phyloP scores from a whole-genome alignment of 176 grass and related monocot species.

The Paspalum vaginatum region DNA sequence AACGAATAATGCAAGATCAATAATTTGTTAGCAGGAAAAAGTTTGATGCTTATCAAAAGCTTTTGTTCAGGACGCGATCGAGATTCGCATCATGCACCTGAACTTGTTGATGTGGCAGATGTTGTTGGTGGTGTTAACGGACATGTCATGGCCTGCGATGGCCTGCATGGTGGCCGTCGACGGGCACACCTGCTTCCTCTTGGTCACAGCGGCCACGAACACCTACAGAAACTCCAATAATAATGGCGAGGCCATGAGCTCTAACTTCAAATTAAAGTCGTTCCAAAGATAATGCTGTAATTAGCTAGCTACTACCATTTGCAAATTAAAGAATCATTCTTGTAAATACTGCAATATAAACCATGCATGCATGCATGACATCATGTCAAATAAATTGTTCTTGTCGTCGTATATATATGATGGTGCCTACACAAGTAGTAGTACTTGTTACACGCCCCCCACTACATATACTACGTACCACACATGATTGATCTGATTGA shows the following conservation, averaged over 20 bases:
- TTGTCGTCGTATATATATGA: background rate
- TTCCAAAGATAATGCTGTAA: too few species aligned
- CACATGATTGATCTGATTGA: constrained; percentile 30
- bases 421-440: background rate
- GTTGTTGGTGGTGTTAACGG: constrained; percentile 33
- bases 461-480: background rate
- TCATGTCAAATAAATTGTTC: background rate
- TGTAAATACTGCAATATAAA: background rate
- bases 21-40: too few species aligned
- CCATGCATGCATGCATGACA: too few species aligned
- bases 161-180: constrained; percentile 37
- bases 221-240: constrained; percentile 39
- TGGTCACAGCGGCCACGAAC: constrained; percentile 68
- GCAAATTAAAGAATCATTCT: background rate
- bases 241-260: background rate
- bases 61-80: too few species aligned
- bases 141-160: constrained; percentile 5
- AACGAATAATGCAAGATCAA: background rate
- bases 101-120: constrained; percentile 62
- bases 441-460: constrained; percentile 27
- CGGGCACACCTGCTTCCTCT: constrained; percentile 87
- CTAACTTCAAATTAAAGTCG: too few species aligned
- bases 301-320: background rate
- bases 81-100: constrained; percentile 49
- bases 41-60: too few species aligned